phyloP scores from a whole-genome alignment of 1,139 yeast genomes.

The Debaryomyces sp. region DNA sequence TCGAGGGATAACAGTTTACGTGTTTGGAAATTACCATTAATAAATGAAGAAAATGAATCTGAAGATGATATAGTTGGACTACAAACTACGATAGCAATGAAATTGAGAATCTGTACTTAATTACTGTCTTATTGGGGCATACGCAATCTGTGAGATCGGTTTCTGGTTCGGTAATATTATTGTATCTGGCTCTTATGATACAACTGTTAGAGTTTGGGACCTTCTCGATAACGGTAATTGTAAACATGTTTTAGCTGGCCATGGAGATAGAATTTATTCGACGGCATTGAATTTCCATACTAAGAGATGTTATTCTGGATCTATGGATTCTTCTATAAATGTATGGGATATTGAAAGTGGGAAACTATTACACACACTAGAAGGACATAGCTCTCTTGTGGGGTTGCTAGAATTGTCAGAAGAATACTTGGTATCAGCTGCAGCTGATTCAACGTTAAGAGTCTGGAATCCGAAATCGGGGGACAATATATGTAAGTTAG shows the following conservation, averaged over 20 bases:
- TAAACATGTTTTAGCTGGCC: conserved; percentile 76
- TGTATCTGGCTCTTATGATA: conserved; percentile 90
- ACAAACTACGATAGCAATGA: conserved; percentile 43
- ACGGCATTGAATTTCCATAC: conserved; percentile 79
- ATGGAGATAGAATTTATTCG: conserved; percentile 83
- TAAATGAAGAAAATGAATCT: conserved; percentile 39
- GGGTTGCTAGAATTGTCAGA: conserved; percentile 82
- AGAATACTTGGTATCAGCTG: conserved; percentile 87
- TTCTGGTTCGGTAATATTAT: conserved; percentile 79
- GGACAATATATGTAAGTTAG: conserved; percentile 64
- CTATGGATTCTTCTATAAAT: conserved; percentile 86
- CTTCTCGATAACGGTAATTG: conserved; percentile 70
- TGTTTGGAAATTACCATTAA: conserved; percentile 77
- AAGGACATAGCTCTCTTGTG: conserved; percentile 88
- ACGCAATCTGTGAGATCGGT: conserved; percentile 86
- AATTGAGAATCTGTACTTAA: conserved; percentile 52
- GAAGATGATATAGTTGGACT: conserved; percentile 32
- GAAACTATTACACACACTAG: conserved; percentile 61
- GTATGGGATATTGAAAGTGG: conserved; percentile 90
- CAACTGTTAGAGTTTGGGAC: conserved; percentile 92
- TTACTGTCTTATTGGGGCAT: conserved; percentile 86
- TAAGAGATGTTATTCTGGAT: conserved; percentile 85
- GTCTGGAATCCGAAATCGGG: conserved; percentile 92
- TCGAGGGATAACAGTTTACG: conserved; percentile 88
- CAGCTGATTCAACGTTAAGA: conserved; percentile 89